These are phyloP conservation scores for Asclepias syriaca DNA, from an alignment of 257 asterid species.

Conservation along the genomic window DNA sequence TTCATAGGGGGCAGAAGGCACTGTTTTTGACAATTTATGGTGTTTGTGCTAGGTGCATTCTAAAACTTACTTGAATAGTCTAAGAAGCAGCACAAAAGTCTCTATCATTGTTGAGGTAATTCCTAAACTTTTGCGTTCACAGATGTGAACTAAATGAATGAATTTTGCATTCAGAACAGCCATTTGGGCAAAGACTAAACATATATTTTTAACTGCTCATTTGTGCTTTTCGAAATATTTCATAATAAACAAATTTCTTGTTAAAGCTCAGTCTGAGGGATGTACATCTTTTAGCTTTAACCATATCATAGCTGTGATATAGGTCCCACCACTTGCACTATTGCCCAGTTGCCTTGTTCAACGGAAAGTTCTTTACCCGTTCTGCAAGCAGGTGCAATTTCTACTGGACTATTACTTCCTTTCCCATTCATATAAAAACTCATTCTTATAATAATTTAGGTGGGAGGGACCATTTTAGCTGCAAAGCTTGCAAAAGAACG, in stretches of 20 bases:
- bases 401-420: background rate
- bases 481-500: conserved; percentile 92
- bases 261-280: no score
- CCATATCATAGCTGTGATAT: conserved; percentile 18
- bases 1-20: no score
- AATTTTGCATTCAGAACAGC: background rate
- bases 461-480: conserved; percentile 92
- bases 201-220: background rate
- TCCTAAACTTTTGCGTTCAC: background rate
- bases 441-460: conserved; percentile 37
- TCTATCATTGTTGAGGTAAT: conserved; percentile 79
- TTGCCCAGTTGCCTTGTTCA: conserved; percentile 79
- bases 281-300: conserved; percentile 6
- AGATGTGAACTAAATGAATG: background rate
- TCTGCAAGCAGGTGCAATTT: conserved; percentile 73
- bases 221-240: background rate
- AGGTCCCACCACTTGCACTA: conserved; percentile 88
- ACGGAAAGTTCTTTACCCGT: conserved; percentile 69
- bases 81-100: conserved; percentile 64
- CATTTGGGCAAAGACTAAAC: background rate
- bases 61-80: conserved; percentile 64
- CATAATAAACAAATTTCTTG: background rate
- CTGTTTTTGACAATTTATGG: conserved; percentile 8
- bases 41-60: conserved; percentile 73
- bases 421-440: conserved; percentile 4